Conservation (phyloP, 2,329 filamentous ascomycete genomes). For the Penicillium decumbens region DNA sequence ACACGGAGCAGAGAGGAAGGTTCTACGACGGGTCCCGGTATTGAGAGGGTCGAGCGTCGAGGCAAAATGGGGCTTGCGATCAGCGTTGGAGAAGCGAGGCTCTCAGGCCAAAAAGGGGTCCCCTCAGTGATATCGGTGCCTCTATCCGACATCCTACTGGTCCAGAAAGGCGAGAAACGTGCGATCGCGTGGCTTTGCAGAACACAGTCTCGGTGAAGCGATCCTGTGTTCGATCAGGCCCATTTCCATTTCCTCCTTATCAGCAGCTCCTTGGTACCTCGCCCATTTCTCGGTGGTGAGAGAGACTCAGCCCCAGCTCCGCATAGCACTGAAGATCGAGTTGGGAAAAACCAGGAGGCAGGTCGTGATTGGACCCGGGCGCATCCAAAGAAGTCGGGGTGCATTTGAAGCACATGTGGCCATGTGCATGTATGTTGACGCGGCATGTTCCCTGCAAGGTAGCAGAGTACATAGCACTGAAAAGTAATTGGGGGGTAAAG, state of each 20-base stretch:
- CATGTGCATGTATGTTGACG: conserved; percentile 7
- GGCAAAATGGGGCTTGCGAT: not conserved
- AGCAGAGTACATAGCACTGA: not conserved
- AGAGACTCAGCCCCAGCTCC: conserved; percentile 11
- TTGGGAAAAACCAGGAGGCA: not conserved
- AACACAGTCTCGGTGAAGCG: conserved; percentile 4
- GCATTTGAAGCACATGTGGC: conserved; percentile 7
- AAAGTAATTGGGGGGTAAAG: conserved; percentile 2
- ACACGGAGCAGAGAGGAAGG: conserved; percentile 9
- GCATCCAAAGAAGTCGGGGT: conserved; percentile 9
- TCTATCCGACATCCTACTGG: conserved; percentile 1
- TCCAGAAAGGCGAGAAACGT: conserved; percentile 6
- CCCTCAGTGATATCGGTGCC: not conserved
- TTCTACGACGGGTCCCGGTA: conserved; percentile 11
- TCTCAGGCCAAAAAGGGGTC: conserved; percentile 3
- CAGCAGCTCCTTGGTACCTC: not conserved
- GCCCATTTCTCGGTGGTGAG: not conserved
- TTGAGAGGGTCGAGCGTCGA: not conserved
- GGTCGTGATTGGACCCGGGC: conserved; percentile 4
- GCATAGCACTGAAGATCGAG: conserved; percentile 16
- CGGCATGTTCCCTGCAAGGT: not conserved
- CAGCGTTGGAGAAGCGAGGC: conserved; percentile 9
- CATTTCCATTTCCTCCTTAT: not conserved
- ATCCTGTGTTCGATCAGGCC: conserved; percentile 7
- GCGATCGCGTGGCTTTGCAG: conserved; percentile 10